These are phyloP conservation scores for Myxozyma mucilagina DNA, from an alignment of 805 yeast genomes.

Conservation along the genomic window DNA sequence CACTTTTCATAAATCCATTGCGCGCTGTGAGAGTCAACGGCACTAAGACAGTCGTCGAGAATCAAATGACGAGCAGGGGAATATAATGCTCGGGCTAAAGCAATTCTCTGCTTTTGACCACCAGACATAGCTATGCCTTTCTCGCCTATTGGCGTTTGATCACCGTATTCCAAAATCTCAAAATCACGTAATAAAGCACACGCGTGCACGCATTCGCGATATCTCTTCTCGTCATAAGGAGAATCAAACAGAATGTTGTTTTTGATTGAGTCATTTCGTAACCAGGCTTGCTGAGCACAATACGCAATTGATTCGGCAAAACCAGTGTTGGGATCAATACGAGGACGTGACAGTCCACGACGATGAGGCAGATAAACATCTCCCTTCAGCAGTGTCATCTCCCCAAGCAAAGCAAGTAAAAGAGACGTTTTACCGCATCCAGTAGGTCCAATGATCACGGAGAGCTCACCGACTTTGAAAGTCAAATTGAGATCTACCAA, in stretches of 20 bases:
- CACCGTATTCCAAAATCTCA: conserved; percentile 84
- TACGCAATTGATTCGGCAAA: conserved; percentile 89
- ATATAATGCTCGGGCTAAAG: conserved; percentile 90
- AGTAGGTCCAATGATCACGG: conserved; percentile 80
- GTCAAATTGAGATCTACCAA: conserved; percentile 64
- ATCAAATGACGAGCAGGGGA: conserved; percentile 79
- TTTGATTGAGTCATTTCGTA: conserved; percentile 82
- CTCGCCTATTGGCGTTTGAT: conserved; percentile 93
- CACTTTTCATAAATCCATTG: conserved; percentile 90
- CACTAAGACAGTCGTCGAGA: conserved; percentile 92
- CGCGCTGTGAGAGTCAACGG: conserved; percentile 97
- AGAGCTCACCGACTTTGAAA: conserved; percentile 68
- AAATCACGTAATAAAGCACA: conserved; percentile 88
- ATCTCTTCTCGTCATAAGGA: conserved; percentile 70
- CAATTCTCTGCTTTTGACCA: conserved; percentile 96
- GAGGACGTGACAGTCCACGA: conserved; percentile 60
- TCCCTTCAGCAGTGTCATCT: conserved; percentile 63
- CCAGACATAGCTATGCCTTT: conserved; percentile 96
- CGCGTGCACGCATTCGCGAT: conserved; percentile 76
- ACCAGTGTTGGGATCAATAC: conserved; percentile 71
- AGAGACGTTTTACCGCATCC: conserved; percentile 88
- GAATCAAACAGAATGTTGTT: conserved; percentile 80
- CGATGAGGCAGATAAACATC: conserved; percentile 76
- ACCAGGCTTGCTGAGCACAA: conserved; percentile 93
- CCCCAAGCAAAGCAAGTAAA: conserved; percentile 80